These are phyloP conservation scores for Phaeomoniella chlamydospora DNA, from an alignment of 2,329 filamentous ascomycete species.

Conservation along the genomic window DNA sequence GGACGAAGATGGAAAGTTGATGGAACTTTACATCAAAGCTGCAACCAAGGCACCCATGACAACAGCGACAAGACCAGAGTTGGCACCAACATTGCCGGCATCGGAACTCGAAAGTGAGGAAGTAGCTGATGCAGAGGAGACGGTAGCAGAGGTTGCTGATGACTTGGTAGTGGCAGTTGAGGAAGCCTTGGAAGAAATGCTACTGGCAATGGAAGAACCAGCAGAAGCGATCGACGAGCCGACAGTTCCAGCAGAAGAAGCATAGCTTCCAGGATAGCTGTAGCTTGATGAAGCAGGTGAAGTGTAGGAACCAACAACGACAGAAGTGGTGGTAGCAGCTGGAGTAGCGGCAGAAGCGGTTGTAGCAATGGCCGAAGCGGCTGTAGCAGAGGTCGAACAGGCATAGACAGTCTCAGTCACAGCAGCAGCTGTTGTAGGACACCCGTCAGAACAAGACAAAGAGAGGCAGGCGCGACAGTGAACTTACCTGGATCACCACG, in stretches of 20 bases:
- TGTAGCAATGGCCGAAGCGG: neutral
- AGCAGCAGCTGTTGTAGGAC: neutral
- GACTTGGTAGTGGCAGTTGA: neutral
- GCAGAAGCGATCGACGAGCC: neutral
- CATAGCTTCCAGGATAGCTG: neutral
- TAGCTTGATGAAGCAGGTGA: neutral
- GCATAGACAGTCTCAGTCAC: neutral
- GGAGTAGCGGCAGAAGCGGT: neutral
- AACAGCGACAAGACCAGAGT: too few species aligned
- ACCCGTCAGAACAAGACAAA: neutral
- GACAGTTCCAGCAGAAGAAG: slow-evolving; percentile 4
- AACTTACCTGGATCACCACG: neutral
- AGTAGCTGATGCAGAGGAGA: neutral
- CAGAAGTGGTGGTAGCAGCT: neutral
- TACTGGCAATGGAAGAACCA: neutral
- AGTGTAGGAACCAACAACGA: neutral
- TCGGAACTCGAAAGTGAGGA: too few species aligned
- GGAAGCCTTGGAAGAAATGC: neutral
- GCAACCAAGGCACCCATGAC: too few species aligned
- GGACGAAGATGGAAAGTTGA: too few species aligned
- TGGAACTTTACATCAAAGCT: too few species aligned
- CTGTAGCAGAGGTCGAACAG: neutral
- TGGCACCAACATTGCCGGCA: too few species aligned
- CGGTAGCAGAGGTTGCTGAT: neutral
- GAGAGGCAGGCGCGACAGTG: neutral